These are phyloP conservation scores for Barnettozyma botsteinii DNA, from an alignment of 805 yeast species.

Conservation along the genomic window DNA sequence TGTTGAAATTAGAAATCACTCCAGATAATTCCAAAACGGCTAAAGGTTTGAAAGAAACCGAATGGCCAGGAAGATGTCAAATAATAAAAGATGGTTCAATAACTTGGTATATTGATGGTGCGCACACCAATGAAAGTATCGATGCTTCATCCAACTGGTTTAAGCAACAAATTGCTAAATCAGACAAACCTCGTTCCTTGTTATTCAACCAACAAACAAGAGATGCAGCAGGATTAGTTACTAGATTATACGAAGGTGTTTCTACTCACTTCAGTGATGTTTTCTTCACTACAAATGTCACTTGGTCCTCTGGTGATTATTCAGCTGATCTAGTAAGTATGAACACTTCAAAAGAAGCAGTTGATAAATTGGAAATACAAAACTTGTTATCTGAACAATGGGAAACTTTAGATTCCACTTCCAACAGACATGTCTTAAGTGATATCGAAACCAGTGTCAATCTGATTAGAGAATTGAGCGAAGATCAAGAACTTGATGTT, in stretches of 20 bases:
- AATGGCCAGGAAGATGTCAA: conserved; percentile 98
- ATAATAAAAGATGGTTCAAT: conserved; percentile 42
- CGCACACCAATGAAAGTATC: conserved; percentile 88
- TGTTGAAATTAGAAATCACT: conserved; percentile 42
- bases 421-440: conserved; percentile 49
- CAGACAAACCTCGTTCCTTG: conserved; percentile 39
- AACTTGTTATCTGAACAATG: conserved; percentile 66
- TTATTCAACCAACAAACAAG: conserved; percentile 94
- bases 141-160: conserved; percentile 84
- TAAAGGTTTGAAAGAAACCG: conserved; percentile 57
- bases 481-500: conserved; percentile 46
- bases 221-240: conserved; percentile 65
- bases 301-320: conserved; percentile 81
- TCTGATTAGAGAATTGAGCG: conserved; percentile 33
- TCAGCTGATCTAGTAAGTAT: conserved; percentile 79
- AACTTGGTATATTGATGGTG: conserved; percentile 92
- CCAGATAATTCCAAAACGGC: conserved; percentile 23
- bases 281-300: conserved; percentile 84
- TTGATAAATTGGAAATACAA: conserved; percentile 79
- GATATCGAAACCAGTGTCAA: conserved; percentile 73
- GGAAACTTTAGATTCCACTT: conserved; percentile 43
- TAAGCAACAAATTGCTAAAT: conserved; percentile 30
- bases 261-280: conserved; percentile 61
- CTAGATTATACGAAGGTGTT: conserved; percentile 42
- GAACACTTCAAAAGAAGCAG: conserved; percentile 73